These are phyloP conservation scores for Cucurbita argyrosperma DNA, from an alignment of 306 rosid species.

Conservation along the genomic window DNA sequence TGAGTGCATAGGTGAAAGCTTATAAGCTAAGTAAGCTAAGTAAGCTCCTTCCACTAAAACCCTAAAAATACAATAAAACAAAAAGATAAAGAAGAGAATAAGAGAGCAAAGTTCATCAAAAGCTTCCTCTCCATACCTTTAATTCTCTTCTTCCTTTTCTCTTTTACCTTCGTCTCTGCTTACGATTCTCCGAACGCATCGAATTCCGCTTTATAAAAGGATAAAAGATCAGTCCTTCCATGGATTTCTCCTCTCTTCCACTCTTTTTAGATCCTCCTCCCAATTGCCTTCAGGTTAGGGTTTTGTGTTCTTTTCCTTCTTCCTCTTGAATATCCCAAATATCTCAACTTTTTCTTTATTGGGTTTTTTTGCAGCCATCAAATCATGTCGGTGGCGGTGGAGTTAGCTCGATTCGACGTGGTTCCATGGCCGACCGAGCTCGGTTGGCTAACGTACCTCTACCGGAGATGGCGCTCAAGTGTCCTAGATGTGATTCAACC, in stretches of 20 bases:
- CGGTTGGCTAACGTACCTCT: slow-evolving; percentile 62
- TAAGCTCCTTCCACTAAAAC: slow-evolving; percentile 65
- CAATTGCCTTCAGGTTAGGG: slow-evolving; percentile 64
- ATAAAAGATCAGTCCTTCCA: slow-evolving; percentile 28
- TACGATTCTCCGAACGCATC: slow-evolving; percentile 96
- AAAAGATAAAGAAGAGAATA: slow-evolving; percentile 62
- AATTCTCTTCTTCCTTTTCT: slow-evolving; percentile 7
- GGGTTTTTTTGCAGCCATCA: slow-evolving; percentile 18
- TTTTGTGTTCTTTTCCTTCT: background rate
- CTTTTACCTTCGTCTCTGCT: slow-evolving; percentile 15
- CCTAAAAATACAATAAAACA: slow-evolving; percentile 78
- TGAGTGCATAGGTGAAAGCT: slow-evolving; percentile 30
- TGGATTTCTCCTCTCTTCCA: slow-evolving; percentile 97
- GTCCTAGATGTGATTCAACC: slow-evolving; percentile 82
- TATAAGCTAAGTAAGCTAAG: slow-evolving; percentile 72
- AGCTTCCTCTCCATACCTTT: slow-evolving; percentile 22
- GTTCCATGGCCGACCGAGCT: slow-evolving; percentile 84
- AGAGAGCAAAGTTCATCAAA: slow-evolving; percentile 66
- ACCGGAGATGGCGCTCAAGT: slow-evolving; percentile 69
- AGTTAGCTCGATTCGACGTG: slow-evolving; percentile 34
- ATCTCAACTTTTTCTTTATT: background rate
- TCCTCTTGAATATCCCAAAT: slow-evolving; percentile 11
- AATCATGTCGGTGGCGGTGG: slow-evolving; percentile 18
- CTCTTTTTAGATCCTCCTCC: slow-evolving; percentile 97
- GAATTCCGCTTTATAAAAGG: slow-evolving; percentile 58